phyloP scores from a whole-genome alignment of 2,329 filamentous ascomycete species.

The Purpureocillium lavendulum region DNA sequence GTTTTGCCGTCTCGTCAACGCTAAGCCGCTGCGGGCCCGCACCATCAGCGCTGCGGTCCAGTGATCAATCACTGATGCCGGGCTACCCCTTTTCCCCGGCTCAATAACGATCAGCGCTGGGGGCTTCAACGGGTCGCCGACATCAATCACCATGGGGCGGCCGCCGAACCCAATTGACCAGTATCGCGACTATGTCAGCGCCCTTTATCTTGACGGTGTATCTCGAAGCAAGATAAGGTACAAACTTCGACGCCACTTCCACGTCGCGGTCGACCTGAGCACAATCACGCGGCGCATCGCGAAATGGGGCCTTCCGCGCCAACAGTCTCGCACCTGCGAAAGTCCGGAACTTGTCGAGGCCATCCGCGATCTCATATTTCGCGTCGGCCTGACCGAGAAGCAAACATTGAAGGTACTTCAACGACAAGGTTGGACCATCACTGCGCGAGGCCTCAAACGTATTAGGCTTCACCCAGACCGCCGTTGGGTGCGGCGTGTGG shows the following conservation, averaged over 20 bases:
- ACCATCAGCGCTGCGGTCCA: too few species aligned
- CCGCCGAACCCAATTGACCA: conserved; percentile 2
- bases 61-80: too few species aligned
- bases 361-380: conserved; percentile 4
- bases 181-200: conserved; percentile 2
- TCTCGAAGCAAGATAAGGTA: conserved; percentile 4
- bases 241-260: conserved; percentile 3
- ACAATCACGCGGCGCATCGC: too few species aligned
- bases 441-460: background rate
- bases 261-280: background rate
- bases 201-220: conserved; percentile 1
- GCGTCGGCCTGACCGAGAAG: background rate
- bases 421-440: background rate
- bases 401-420: background rate
- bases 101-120: too few species aligned
- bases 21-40: too few species aligned
- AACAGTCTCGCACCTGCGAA: conserved; percentile 4
- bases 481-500: background rate
- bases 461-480: background rate
- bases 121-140: too few species aligned
- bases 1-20: too few species aligned
- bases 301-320: conserved; percentile 3
- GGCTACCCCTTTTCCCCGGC: too few species aligned
- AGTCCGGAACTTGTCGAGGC: conserved; percentile 5
- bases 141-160: conserved; percentile 2